A percentile compares a stretch with the other conserved stretches of the same genome.
Conservation (phyloP, 306 rosid genomes). For the Ziziphus jujuba region DNA sequence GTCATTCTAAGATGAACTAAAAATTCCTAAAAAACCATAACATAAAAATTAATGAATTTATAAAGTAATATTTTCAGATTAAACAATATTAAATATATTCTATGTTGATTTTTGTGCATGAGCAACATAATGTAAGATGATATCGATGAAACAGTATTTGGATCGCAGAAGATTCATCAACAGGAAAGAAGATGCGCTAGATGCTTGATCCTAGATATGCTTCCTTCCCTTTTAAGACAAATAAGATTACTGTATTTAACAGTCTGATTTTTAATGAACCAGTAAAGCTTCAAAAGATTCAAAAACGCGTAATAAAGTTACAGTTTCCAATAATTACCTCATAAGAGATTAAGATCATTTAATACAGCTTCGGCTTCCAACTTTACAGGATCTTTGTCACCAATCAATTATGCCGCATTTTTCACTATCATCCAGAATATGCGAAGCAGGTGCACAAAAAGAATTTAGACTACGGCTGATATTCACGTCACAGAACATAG, state of each 20-base stretch:
- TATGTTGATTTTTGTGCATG: no score
- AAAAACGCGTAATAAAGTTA: not conserved
- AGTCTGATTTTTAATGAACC: no score
- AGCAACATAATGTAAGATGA: no score
- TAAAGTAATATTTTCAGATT: no score
- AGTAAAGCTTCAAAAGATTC: no score
- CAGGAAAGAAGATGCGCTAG: not conserved
- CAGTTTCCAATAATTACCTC: slow-evolving; percentile 43
- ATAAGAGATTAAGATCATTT: slow-evolving; percentile 68
- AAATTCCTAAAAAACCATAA: no score
- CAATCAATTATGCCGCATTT: slow-evolving; percentile 86
- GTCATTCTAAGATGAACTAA: no score
- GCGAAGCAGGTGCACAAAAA: slow-evolving; percentile 63
- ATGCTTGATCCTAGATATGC: not conserved
- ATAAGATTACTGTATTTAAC: no score
- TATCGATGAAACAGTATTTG: no score
- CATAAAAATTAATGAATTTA: no score
- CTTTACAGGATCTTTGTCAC: slow-evolving; percentile 80
- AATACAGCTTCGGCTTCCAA: slow-evolving; percentile 82
- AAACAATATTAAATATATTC: no score
- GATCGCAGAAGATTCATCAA: not conserved
- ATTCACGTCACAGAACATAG: not conserved
- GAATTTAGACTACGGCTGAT: not conserved
- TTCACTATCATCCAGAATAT: slow-evolving; percentile 82
- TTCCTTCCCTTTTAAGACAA: no score